Base-by-base conservation (phyloP, 805 yeast genomes). In the Hanseniaspora thailandica region DNA sequence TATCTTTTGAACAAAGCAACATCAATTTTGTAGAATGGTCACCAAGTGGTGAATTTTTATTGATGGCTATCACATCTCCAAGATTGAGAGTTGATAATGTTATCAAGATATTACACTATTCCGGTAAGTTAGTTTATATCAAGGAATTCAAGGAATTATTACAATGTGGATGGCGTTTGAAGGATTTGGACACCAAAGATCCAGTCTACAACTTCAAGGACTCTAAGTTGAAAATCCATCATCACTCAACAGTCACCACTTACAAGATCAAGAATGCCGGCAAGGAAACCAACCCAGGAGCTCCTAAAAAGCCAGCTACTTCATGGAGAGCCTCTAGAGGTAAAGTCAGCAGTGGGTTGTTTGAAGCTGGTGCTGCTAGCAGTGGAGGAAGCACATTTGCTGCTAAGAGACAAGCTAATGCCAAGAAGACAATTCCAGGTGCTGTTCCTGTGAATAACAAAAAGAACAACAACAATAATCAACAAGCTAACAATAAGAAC, bases 21-120 rank as follows among this genome's bases (percentile, higher is more conserved):
- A 88, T 97, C 15, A 83, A 95, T n/a, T 94, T 84, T 44, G 90
- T 96, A 67, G 86, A 86, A 66, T 93, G 98, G 98, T 82, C 94
- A 2, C 99, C 99, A 9, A 95, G 93, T 69, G 97, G 98, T 36
- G 81, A 93, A 63, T 88, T 76, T 64, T 80, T 93, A 55, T 71
- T 93, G 67, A 90, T 97, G 15, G 97, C 98, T 19, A 94, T 97
- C 5, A 93, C 97, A 0, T 81, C 96, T 20, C 99, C 99, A 58
- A 78, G 99, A 62, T 77, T 93, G 61, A 81, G 98, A 63, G 99
- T 93, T 40, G 99, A 94, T 69, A 93, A 93, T 66, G 90, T 97
- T 56, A 81, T 84, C 61, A 86, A 86, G 68, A 75, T 93, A 61
- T 93, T 97, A 96, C 94, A 93, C 67, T 87, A 81, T 53, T 74